A percentile compares a stretch with the other conserved stretches of the same genome.
These are phyloP conservation scores for Cladosporium sp. DNA, from an alignment of 2,329 filamentous ascomycete species.

Conservation along the genomic window DNA sequence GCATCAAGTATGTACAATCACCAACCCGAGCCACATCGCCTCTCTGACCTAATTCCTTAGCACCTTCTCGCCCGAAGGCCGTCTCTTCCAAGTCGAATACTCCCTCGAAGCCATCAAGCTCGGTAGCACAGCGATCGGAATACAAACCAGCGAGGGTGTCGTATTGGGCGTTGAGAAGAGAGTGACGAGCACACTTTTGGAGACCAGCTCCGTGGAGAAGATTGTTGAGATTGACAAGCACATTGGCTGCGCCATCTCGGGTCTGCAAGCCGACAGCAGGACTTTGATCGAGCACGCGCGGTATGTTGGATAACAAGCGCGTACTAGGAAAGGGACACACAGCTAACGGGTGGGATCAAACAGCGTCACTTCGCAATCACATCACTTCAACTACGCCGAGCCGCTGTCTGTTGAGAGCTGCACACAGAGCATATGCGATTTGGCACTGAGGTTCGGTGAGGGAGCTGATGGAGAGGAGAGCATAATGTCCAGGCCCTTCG, in stretches of 20 bases:
- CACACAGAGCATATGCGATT: conserved; percentile 97
- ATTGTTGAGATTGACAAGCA: conserved; percentile 99
- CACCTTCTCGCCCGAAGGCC: conserved; percentile 99
- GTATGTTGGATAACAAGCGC: conserved; percentile 33
- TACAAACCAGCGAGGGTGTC: conserved; percentile 91
- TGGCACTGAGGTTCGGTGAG: conserved; percentile 94
- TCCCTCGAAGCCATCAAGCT: conserved; percentile 99
- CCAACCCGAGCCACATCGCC: conserved; percentile 61
- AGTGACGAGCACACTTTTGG: conserved; percentile 93
- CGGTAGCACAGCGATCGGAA: conserved; percentile 93
- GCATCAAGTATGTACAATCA: conserved; percentile 72
- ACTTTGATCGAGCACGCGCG: conserved; percentile 96
- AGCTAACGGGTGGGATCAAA: conserved; percentile 1
- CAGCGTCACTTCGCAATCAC: conserved; percentile 86
- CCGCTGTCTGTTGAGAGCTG: conserved; percentile 92
- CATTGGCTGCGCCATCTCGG: conserved; percentile 98
- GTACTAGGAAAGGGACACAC: neutral
- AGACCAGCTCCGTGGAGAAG: conserved; percentile 98
- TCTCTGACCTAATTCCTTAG: conserved; percentile 46
- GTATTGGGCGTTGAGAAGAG: conserved; percentile 98
- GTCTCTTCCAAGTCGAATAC: conserved; percentile 99
- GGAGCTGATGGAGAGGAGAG: conserved; percentile 89
- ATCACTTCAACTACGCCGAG: conserved; percentile 98
- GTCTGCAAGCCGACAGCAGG: conserved; percentile 93
- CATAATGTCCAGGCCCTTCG: conserved; percentile 97